Conservation (phyloP, 1,139 yeast species). For the Entelexis paramagnoliae region DNA sequence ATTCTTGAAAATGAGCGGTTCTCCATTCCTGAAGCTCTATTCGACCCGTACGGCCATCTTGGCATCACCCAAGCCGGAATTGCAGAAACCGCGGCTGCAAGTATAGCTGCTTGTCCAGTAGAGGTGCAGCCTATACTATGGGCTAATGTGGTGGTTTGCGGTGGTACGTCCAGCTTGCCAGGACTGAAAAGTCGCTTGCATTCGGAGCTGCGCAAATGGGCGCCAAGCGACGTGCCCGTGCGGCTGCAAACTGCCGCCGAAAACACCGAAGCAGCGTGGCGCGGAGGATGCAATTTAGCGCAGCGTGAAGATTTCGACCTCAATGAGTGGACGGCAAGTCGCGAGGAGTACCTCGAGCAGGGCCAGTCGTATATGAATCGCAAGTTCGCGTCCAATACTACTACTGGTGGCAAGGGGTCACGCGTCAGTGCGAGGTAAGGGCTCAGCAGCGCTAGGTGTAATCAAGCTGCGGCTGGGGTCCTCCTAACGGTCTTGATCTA, state of each 20-base stretch:
- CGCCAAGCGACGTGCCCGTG: slow-evolving; percentile 35
- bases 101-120: slow-evolving; percentile 63
- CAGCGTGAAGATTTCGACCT: slow-evolving; percentile 35
- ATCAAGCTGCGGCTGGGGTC: no score
- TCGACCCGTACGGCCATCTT: slow-evolving; percentile 68
- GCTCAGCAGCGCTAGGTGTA: not conserved
- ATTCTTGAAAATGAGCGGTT: slow-evolving; percentile 73
- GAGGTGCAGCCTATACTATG: slow-evolving; percentile 64
- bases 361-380: slow-evolving; percentile 36
- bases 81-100: slow-evolving; percentile 60
- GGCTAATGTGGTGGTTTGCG: slow-evolving; percentile 69
- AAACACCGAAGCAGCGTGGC: slow-evolving; percentile 44
- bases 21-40: slow-evolving; percentile 73
- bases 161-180: slow-evolving; percentile 68
- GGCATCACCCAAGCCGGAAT: slow-evolving; percentile 66
- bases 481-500: no score
- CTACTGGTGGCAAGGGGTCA: slow-evolving; percentile 11
- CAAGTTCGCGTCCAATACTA: slow-evolving; percentile 12
- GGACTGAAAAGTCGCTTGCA: slow-evolving; percentile 54
- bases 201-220: slow-evolving; percentile 30
- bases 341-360: slow-evolving; percentile 74
- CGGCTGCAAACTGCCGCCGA: slow-evolving; percentile 38
- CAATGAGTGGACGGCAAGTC: slow-evolving; percentile 52
- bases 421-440: slow-evolving; percentile 4
- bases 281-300: slow-evolving; percentile 47